phyloP scores from a whole-genome alignment of 768 basidiomycete genomes.

The Tricholoma flavovirens region DNA sequence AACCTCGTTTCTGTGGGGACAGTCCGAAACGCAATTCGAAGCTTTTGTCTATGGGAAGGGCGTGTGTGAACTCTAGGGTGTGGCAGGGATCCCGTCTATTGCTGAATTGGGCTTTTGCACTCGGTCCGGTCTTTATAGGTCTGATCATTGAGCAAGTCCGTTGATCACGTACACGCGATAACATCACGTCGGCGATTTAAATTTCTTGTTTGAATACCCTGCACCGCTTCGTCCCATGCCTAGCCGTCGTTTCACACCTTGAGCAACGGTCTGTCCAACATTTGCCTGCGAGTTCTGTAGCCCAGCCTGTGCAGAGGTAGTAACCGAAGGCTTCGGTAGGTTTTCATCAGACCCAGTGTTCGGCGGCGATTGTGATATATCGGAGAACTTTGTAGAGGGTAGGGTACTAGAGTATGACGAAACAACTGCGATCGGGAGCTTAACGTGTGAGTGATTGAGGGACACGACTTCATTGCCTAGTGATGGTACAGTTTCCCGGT shows the following conservation, averaged over 20 bases:
- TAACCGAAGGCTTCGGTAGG: background rate
- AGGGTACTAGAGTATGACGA: background rate
- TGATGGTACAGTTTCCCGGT: background rate
- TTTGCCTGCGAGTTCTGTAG: background rate
- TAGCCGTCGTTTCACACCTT: conserved; percentile 47
- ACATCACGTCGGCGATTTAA: conserved; percentile 46
- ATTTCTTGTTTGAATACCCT: conserved; percentile 66
- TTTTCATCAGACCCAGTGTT: background rate
- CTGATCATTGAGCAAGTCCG: too few species aligned
- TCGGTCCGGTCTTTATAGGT: background rate
- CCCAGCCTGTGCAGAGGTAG: conserved; percentile 1
- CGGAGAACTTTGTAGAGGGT: background rate
- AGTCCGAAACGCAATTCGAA: background rate
- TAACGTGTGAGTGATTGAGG: background rate
- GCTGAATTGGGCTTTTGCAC: background rate
- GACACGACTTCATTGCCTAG: background rate
- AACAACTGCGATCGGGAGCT: background rate
- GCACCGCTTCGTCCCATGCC: conserved; percentile 51
- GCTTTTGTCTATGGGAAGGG: background rate
- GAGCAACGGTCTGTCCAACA: background rate
- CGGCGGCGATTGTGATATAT: background rate
- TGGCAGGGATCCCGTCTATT: background rate
- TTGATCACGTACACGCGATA: background rate
- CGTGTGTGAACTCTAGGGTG: background rate
- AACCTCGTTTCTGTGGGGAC: background rate